Evolutionary conservation across 2,329 filamentous ascomycete species (phyloP), one percentile per base, ranked within the genome.

Genomic region (Dothistroma septosporum): DNA sequence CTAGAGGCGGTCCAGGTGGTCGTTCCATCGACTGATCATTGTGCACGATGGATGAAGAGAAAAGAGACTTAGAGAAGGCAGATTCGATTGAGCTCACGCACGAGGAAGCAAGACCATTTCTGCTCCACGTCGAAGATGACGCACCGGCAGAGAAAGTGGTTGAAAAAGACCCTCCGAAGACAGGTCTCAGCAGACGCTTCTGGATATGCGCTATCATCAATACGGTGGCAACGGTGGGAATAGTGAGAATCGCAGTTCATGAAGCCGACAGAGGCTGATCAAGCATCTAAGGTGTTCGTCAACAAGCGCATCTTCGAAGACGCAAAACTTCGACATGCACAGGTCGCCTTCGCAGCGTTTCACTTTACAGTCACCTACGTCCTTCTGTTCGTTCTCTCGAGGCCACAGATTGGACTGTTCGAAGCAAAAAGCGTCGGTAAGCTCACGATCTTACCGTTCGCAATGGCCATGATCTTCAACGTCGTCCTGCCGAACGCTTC

Each of bases 281-380:
- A 19, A 6, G 19, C 21, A 50, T 44, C 21, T 8, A 58, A 87
- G 85, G 84, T 89, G 69, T 88, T 88, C 71, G 86, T 84, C 47
- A 89, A 89, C 76, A 89, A 89, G 74, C 82, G 82, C 64, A 87
- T 89, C 73, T 89, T 89, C 76, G 83, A 82, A 24, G 83, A 87
- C 63, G 82, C 82, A 16, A 81, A 80, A 14, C 79, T 87, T 69
- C 85, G 84, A 69, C 78, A 85, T 32, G 82, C 80, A 61, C 86
- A 89, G 73, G 80, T 88, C 55, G 82, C 83, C 37, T 89, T 89
- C 69, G 86, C 86, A 53, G 79, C 83, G 57, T 88, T 88, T 74
- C 87, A 89, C 75, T 89, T 89, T 76, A 77, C 83, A 69, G 77
- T 88, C 70, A 89, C 87, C 28, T 87, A 81, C 74, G 68, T 84